These are phyloP conservation scores for Thraustotheca clavata DNA, from an alignment of 352 stramenopile species.

Conservation along the genomic window DNA sequence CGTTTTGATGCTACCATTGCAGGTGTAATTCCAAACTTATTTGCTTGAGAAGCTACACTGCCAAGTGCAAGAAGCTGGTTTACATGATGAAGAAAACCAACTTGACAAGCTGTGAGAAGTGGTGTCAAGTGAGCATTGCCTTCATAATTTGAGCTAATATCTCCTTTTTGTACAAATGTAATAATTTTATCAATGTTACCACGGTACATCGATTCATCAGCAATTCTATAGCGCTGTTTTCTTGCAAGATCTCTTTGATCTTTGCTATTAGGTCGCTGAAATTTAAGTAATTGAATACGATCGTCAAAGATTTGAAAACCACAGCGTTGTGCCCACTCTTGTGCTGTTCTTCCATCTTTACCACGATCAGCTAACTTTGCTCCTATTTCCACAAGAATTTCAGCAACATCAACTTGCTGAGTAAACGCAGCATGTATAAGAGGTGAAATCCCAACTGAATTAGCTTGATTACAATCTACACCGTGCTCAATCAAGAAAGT, in stretches of 20 bases:
- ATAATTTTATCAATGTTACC: neutral
- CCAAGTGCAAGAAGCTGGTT: slow-evolving; percentile 9
- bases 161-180: neutral
- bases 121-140: neutral
- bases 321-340: neutral
- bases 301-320: slow-evolving; percentile 5
- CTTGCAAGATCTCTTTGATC: neutral
- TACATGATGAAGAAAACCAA: neutral
- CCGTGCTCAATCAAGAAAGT: neutral
- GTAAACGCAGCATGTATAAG: slow-evolving; percentile 7
- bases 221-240: neutral
- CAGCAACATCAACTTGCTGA: slow-evolving; percentile 9
- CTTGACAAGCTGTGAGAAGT: neutral
- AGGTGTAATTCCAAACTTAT: neutral
- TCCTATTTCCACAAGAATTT: slow-evolving; percentile 3
- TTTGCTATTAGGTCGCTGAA: neutral
- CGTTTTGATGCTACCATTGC: neutral
- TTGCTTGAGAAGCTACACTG: neutral
- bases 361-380: neutral
- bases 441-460: neutral
- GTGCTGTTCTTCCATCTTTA: slow-evolving; percentile 7
- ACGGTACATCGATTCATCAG: neutral
- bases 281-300: slow-evolving; percentile 2
- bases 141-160: slow-evolving; percentile 16
- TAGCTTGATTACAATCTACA: neutral